Percentiles rank a stretch among this genome's conserved stretches.
Evolutionary conservation across 140 eudicot species (phyloP).

Genomic region (Bidens hawaiensis): DNA sequence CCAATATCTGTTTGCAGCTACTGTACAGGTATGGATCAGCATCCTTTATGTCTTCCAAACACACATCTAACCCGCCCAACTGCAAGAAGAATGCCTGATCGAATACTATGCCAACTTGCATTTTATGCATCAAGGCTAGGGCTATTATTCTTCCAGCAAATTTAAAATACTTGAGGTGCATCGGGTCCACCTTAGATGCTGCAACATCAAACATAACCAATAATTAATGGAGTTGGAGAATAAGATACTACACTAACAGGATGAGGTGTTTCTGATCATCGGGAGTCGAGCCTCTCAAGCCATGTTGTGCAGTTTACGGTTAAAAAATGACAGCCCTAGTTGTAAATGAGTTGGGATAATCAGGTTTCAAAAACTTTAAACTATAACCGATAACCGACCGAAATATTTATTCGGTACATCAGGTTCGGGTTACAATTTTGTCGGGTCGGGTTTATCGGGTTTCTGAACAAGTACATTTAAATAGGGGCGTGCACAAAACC

Average conservation of each 20-base stretch:
- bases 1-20: conserved; percentile 74
- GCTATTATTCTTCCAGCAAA: conserved; percentile 88
- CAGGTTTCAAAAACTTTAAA: too few species aligned
- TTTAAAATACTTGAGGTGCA: conserved; percentile 65
- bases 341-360: too few species aligned
- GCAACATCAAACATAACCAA: conserved; percentile 22
- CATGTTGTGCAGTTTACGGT: too few species aligned
- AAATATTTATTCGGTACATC: too few species aligned
- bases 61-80: conserved; percentile 47
- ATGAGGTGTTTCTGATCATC: too few species aligned
- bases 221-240: background rate
- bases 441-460: too few species aligned
- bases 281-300: background rate
- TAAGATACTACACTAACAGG: too few species aligned
- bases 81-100: conserved; percentile 65
- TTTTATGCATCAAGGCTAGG: conserved; percentile 77
- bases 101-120: conserved; percentile 76
- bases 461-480: too few species aligned
- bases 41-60: conserved; percentile 67
- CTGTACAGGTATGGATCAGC: conserved; percentile 70
- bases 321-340: too few species aligned
- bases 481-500: too few species aligned
- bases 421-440: too few species aligned
- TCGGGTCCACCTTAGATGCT: conserved; percentile 81
- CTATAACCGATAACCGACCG: too few species aligned